These are phyloP conservation scores for Phytophthora lateralis DNA, from an alignment of 352 stramenopile species.

Conservation along the genomic window DNA sequence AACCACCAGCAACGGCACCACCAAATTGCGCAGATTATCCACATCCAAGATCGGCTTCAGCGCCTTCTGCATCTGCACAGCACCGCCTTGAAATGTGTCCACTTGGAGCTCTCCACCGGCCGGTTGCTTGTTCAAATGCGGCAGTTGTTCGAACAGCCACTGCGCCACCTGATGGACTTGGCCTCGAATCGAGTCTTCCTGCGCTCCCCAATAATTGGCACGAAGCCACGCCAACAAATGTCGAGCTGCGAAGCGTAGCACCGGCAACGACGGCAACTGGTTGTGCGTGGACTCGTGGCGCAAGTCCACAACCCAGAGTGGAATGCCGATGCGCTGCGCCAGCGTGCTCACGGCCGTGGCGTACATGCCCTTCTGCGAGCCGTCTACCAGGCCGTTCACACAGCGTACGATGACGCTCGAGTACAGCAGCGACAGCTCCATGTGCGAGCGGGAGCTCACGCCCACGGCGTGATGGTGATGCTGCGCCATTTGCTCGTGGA, in stretches of 20 bases:
- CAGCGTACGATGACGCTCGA: slow-evolving; percentile 71
- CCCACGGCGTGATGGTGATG: slow-evolving; percentile 72
- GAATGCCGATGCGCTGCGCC: slow-evolving; percentile 91
- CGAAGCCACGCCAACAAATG: slow-evolving; percentile 91
- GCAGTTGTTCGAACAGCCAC: slow-evolving; percentile 41
- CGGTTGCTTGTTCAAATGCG: slow-evolving; percentile 15
- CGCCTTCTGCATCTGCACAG: background rate
- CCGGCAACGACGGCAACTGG: slow-evolving; percentile 88
- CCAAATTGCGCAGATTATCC: slow-evolving; percentile 59
- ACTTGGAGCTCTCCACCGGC: slow-evolving; percentile 9
- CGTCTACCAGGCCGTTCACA: slow-evolving; percentile 85
- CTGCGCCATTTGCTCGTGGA: slow-evolving; percentile 74
- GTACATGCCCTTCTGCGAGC: slow-evolving; percentile 79
- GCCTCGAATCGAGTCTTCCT: slow-evolving; percentile 56
- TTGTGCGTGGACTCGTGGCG: slow-evolving; percentile 94
- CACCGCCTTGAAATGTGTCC: background rate
- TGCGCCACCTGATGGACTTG: slow-evolving; percentile 54
- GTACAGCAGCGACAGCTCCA: slow-evolving; percentile 80
- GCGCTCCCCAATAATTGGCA: slow-evolving; percentile 87
- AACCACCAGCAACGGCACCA: slow-evolving; percentile 66
- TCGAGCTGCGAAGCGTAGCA: slow-evolving; percentile 85
- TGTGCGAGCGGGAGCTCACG: slow-evolving; percentile 74
- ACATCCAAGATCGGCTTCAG: slow-evolving; percentile 35
- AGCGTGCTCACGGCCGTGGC: slow-evolving; percentile 75
- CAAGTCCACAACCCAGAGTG: slow-evolving; percentile 93